A percentile compares a stretch with the other conserved stretches of the same genome.
phyloP scores from a whole-genome alignment of 106 monocot genomes.

The Posidonia australis region DNA sequence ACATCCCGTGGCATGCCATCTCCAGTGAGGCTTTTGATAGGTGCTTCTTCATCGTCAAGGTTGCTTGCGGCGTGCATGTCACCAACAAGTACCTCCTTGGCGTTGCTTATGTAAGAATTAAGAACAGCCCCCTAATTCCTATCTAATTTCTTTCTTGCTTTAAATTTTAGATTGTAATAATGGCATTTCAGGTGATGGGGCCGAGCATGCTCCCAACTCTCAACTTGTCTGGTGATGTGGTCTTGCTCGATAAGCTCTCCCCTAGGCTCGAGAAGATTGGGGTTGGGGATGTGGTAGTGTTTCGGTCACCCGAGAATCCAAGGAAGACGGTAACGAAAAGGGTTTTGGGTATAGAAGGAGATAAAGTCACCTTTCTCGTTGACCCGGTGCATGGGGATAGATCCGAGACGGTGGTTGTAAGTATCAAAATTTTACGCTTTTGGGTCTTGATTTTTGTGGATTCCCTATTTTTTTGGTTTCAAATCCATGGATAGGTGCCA shows the following conservation, averaged over 20 bases:
- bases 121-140: neutral
- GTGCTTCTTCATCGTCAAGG: conserved; percentile 23
- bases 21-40: conserved; percentile 16
- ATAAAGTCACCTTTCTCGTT: conserved; percentile 36
- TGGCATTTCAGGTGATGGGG: conserved; percentile 34
- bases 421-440: neutral
- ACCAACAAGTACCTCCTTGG: conserved; percentile 35
- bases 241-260: conserved; percentile 47
- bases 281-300: conserved; percentile 51
- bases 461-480: neutral
- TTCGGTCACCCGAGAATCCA: conserved; percentile 68
- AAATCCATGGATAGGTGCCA: conserved; percentile 70
- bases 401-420: conserved; percentile 44
- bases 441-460: neutral
- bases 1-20: conserved; percentile 32
- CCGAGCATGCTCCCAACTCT: conserved; percentile 89
- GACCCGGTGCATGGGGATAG: conserved; percentile 27
- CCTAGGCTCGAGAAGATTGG: conserved; percentile 21
- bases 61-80: conserved; percentile 45
- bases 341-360: conserved; percentile 73
- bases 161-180: neutral
- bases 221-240: conserved; percentile 65
- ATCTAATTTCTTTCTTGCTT: neutral
- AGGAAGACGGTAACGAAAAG: conserved; percentile 54
- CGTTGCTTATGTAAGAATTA: conserved; percentile 26